Evolutionary conservation across 805 yeast genomes (phyloP).

Genomic region (Metschnikowia chrysomelidarum): DNA sequence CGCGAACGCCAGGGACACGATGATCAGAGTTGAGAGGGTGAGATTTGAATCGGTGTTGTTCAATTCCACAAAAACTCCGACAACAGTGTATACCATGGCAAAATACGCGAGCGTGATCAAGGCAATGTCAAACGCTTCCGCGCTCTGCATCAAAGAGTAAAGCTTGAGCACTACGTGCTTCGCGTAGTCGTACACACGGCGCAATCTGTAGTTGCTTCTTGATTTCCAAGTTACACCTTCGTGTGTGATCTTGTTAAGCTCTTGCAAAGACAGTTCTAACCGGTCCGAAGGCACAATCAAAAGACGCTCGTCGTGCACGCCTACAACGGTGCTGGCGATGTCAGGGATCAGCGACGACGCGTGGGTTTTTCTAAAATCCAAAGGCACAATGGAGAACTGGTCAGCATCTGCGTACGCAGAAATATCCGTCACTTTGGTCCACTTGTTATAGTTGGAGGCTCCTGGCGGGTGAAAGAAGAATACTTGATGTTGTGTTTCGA

Average conservation of each 20-base stretch:
- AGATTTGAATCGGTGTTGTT: constrained; percentile 73
- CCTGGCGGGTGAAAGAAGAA: constrained; percentile 39
- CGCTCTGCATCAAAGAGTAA: constrained; percentile 53
- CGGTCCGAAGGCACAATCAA: constrained; percentile 34
- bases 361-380: constrained; percentile 51
- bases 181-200: constrained; percentile 55
- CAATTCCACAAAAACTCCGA: constrained; percentile 75
- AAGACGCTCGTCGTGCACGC: constrained; percentile 43
- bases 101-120: constrained; percentile 76
- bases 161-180: constrained; percentile 40
- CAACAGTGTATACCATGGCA: constrained; percentile 84
- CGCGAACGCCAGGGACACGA: constrained; percentile 78
- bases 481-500: constrained; percentile 31
- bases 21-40: constrained; percentile 81
- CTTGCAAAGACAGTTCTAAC: constrained; percentile 23
- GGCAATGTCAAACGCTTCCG: constrained; percentile 83
- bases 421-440: constrained; percentile 49
- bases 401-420: constrained; percentile 41
- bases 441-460: constrained; percentile 34
- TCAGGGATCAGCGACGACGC: constrained; percentile 39
- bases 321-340: constrained; percentile 36
- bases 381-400: constrained; percentile 52
- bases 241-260: constrained; percentile 25
- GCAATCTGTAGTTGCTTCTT: constrained; percentile 54
- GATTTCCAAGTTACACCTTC: constrained; percentile 60